These are phyloP conservation scores for Phytophthora aleatoria DNA, from an alignment of 352 stramenopile species.

Conservation along the genomic window DNA sequence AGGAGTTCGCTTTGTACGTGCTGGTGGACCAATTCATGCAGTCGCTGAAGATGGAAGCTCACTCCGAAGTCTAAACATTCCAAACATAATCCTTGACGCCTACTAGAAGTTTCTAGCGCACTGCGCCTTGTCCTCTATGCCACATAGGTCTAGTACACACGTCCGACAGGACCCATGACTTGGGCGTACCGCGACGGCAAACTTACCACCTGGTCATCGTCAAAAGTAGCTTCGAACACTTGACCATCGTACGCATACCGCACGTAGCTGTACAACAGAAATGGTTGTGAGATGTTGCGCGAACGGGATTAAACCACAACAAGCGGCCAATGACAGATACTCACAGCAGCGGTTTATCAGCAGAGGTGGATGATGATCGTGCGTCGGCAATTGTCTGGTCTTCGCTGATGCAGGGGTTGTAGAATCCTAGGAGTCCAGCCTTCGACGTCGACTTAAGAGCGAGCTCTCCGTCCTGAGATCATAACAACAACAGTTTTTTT, in stretches of 20 bases:
- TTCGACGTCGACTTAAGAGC: constrained; percentile 64
- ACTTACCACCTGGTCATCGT: constrained; percentile 70
- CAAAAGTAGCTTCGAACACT: constrained; percentile 85
- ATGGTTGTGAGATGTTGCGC: not conserved
- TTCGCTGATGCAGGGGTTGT: constrained; percentile 73
- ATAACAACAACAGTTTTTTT: not conserved
- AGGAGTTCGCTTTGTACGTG: constrained; percentile 39
- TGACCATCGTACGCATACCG: constrained; percentile 73
- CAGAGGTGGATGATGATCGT: constrained; percentile 10
- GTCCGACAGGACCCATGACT: constrained; percentile 65
- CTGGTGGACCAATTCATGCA: constrained; percentile 57
- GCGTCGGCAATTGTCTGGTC: constrained; percentile 50
- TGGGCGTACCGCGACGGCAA: constrained; percentile 78
- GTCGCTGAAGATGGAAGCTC: constrained; percentile 26
- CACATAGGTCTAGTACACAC: no score
- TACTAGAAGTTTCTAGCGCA: not conserved
- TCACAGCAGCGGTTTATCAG: constrained; percentile 63
- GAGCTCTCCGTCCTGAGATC: constrained; percentile 57
- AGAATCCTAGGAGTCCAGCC: constrained; percentile 75
- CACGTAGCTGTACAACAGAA: constrained; percentile 54
- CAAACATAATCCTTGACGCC: constrained; percentile 20
- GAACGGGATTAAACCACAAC: no score
- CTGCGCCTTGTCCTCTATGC: no score
- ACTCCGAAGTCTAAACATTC: constrained; percentile 24
- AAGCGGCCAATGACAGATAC: constrained; percentile 11